Percentiles rank a stretch among this genome's conserved stretches.
These are phyloP conservation scores for Penicillium fimorum DNA, from an alignment of 495 filamentous ascomycete species.

Conservation along the genomic window DNA sequence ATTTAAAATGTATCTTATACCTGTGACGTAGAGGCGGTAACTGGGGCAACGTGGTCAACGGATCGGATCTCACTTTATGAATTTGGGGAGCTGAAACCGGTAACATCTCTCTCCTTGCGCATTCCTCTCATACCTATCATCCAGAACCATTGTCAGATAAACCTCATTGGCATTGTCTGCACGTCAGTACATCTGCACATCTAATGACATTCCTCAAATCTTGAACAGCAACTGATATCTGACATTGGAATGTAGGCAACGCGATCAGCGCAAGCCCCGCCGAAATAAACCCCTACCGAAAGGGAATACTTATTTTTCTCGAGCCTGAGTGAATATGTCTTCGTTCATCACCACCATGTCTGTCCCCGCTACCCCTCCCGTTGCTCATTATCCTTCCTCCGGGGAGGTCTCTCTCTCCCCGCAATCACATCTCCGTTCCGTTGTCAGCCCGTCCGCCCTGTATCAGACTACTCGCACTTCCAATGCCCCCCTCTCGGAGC, in stretches of 20 bases:
- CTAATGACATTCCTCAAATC: conserved; percentile 2
- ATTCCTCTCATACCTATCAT: conserved; percentile 2
- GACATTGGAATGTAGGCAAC: conserved; percentile 30
- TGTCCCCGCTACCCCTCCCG: conserved; percentile 45
- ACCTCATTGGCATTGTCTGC: neutral
- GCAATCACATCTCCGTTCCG: conserved; percentile 14
- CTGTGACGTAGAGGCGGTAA: conserved; percentile 11
- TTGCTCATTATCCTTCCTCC: conserved; percentile 35
- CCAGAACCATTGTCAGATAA: conserved; percentile 3
- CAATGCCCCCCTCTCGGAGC: conserved; percentile 33
- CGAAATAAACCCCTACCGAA: conserved; percentile 15
- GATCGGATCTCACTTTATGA: conserved; percentile 13
- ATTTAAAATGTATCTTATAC: neutral
- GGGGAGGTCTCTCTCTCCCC: conserved; percentile 25
- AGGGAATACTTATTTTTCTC: conserved; percentile 3
- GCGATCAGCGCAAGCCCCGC: conserved; percentile 26
- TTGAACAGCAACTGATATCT: conserved; percentile 1
- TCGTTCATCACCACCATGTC: conserved; percentile 73
- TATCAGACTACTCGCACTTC: conserved; percentile 36
- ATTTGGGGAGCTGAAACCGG: conserved; percentile 19
- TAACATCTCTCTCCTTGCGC: conserved; percentile 17
- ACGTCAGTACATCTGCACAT: neutral
- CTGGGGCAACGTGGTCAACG: conserved; percentile 23
- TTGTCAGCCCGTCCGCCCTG: conserved; percentile 26
- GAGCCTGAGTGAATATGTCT: conserved; percentile 46